Evolutionary conservation across 495 filamentous ascomycete species (phyloP).

Genomic region (Lepidopterella palustris): DNA sequence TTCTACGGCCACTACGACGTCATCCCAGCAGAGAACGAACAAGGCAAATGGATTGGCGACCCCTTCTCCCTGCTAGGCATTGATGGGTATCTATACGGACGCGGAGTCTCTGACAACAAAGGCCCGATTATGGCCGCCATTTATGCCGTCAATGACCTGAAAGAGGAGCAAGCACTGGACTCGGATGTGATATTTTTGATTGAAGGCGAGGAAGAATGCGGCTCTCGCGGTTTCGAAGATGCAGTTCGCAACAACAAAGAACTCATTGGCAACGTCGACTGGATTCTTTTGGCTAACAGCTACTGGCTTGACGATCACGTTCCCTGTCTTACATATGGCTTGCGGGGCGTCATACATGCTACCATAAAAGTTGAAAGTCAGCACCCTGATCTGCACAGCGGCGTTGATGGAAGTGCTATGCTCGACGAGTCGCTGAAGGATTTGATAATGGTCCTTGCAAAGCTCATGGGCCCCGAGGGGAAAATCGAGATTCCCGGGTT

Average conservation of each 20-base stretch:
- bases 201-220: constrained; percentile 94
- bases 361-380: constrained; percentile 79
- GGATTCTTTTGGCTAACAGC: constrained; percentile 90
- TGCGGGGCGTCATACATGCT: constrained; percentile 91
- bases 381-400: constrained; percentile 86
- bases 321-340: constrained; percentile 89
- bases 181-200: constrained; percentile 90
- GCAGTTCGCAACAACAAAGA: constrained; percentile 69
- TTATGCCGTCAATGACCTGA: constrained; percentile 83
- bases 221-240: constrained; percentile 79
- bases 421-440: constrained; percentile 89
- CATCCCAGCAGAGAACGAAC: constrained; percentile 79
- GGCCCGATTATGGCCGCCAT: constrained; percentile 88
- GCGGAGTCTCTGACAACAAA: constrained; percentile 95
- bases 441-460: constrained; percentile 70
- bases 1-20: constrained; percentile 99
- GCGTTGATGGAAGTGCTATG: constrained; percentile 84
- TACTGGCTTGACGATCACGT: constrained; percentile 97
- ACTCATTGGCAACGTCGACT: constrained; percentile 85
- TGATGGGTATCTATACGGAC: constrained; percentile 93
- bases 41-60: constrained; percentile 72
- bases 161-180: constrained; percentile 66
- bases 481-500: constrained; percentile 66
- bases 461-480: constrained; percentile 64
- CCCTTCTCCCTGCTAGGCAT: constrained; percentile 80